A percentile compares a stretch with the other conserved stretches of the same genome.
phyloP scores from a whole-genome alignment of 768 basidiomycete species.

The Rhodosporidiobolus odoratus region DNA sequence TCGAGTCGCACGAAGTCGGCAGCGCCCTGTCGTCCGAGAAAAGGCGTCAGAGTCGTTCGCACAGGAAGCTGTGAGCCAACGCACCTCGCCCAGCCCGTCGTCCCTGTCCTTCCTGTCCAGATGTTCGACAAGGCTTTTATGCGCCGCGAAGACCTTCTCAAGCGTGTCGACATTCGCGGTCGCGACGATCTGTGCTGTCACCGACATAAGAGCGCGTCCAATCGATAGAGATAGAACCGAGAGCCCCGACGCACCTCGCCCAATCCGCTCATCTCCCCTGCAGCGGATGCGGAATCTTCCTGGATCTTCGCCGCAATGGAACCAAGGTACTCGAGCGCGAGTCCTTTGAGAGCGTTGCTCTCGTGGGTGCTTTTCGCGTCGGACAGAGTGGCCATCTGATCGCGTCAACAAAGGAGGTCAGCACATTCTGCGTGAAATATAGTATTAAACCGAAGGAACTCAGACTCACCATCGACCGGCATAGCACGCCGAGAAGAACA shows the following conservation, averaged over 20 bases:
- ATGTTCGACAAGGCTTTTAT: slow-evolving; percentile 63
- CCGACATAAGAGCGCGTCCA: not conserved
- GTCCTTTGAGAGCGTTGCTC: slow-evolving; percentile 75
- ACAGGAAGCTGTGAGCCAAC: slow-evolving; percentile 37
- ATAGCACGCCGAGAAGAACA: slow-evolving; percentile 69
- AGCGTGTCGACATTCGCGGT: slow-evolving; percentile 55
- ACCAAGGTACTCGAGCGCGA: slow-evolving; percentile 89
- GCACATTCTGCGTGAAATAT: not conserved
- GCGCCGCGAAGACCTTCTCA: slow-evolving; percentile 58
- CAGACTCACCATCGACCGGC: slow-evolving; percentile 70
- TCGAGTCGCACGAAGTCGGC: slow-evolving; percentile 25
- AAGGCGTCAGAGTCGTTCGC: not conserved
- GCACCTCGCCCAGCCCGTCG: slow-evolving; percentile 74
- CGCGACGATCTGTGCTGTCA: slow-evolving; percentile 53
- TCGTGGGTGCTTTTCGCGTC: slow-evolving; percentile 71
- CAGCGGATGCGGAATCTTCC: slow-evolving; percentile 50
- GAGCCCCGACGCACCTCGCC: slow-evolving; percentile 59
- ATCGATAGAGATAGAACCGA: not conserved
- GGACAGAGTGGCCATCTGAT: slow-evolving; percentile 76
- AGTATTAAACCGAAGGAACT: not conserved
- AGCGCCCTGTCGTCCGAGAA: slow-evolving; percentile 21
- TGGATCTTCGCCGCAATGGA: slow-evolving; percentile 80
- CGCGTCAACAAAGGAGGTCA: not conserved
- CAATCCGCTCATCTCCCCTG: slow-evolving; percentile 49
- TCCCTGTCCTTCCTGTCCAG: slow-evolving; percentile 66